Conservation (phyloP, 345 rosid genomes). For the Theobroma cacao region DNA sequence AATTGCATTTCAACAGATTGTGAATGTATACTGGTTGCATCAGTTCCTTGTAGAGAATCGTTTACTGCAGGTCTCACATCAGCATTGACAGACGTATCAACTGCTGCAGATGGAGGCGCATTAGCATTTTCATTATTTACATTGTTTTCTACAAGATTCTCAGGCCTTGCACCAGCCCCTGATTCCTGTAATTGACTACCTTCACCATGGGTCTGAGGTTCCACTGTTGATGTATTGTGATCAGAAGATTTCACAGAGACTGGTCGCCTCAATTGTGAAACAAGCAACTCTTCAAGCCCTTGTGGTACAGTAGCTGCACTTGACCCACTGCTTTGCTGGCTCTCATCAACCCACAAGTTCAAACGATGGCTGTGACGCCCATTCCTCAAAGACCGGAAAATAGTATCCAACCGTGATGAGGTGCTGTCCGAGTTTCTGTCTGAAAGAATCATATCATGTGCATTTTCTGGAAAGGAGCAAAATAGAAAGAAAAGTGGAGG, state of each 20-base stretch:
- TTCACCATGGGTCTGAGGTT: slow-evolving; percentile 48
- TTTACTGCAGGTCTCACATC: slow-evolving; percentile 42
- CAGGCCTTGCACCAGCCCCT: slow-evolving; percentile 42
- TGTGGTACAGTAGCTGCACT: slow-evolving; percentile 69
- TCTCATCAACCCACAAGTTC: slow-evolving; percentile 92
- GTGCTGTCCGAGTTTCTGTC: slow-evolving; percentile 53
- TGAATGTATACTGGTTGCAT: slow-evolving; percentile 36
- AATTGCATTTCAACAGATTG: slow-evolving; percentile 85
- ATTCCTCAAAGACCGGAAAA: slow-evolving; percentile 85
- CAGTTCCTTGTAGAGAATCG: slow-evolving; percentile 39
- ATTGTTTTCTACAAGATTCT: slow-evolving; percentile 46
- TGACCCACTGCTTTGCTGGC: slow-evolving; percentile 72
- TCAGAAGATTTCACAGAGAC: slow-evolving; percentile 59
- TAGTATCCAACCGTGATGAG: slow-evolving; percentile 62
- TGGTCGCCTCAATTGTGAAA: slow-evolving; percentile 83
- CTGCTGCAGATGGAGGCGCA: slow-evolving; percentile 37
- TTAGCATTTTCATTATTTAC: slow-evolving; percentile 40
- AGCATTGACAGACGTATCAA: slow-evolving; percentile 43
- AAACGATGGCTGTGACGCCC: slow-evolving; percentile 84
- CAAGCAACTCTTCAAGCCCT: slow-evolving; percentile 90
- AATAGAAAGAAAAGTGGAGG: background rate
- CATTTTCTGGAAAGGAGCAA: slow-evolving; percentile 36
- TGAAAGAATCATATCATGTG: slow-evolving; percentile 41
- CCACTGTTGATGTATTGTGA: slow-evolving; percentile 41
- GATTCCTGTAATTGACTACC: slow-evolving; percentile 41